Evolutionary conservation across 1,284 basidiomycete genomes (phyloP).

Genomic region (Ganoderma meredithae): DNA sequence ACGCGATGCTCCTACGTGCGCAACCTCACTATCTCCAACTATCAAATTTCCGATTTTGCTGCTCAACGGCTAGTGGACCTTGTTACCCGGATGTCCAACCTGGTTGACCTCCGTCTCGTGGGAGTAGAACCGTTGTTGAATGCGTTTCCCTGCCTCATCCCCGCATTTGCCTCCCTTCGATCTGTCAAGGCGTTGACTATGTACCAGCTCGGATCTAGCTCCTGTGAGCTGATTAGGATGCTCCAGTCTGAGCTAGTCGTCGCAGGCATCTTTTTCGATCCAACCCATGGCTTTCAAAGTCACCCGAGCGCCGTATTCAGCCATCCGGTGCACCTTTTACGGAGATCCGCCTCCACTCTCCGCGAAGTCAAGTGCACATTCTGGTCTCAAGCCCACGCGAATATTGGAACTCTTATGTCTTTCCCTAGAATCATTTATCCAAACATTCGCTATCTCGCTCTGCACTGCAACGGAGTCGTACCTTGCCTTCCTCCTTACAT

Average conservation of each 20-base stretch:
- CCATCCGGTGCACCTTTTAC: background rate
- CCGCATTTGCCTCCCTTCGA: background rate
- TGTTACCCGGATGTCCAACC: background rate
- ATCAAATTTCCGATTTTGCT: too few species aligned
- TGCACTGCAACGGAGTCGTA: background rate
- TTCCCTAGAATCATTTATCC: background rate
- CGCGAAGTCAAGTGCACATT: background rate
- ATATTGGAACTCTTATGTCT: background rate
- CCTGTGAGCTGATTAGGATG: background rate
- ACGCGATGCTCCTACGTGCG: constrained; percentile 1
- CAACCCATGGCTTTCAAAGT: too few species aligned
- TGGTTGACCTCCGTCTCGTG: background rate
- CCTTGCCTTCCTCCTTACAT: background rate
- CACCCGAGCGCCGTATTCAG: background rate
- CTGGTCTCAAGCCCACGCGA: background rate
- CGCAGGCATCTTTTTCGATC: background rate
- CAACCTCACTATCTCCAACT: too few species aligned
- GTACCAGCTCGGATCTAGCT: background rate
- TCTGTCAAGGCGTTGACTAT: background rate
- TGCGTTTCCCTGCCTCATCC: background rate
- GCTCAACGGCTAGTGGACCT: too few species aligned
- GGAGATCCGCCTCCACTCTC: background rate
- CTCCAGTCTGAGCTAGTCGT: background rate
- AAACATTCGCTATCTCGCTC: background rate
- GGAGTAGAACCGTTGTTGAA: background rate